A percentile compares a stretch with the other conserved stretches of the same genome.
These are phyloP conservation scores for Backusella tarrabulga DNA, from an alignment of 192 early-diverging fungal species.

Conservation along the genomic window DNA sequence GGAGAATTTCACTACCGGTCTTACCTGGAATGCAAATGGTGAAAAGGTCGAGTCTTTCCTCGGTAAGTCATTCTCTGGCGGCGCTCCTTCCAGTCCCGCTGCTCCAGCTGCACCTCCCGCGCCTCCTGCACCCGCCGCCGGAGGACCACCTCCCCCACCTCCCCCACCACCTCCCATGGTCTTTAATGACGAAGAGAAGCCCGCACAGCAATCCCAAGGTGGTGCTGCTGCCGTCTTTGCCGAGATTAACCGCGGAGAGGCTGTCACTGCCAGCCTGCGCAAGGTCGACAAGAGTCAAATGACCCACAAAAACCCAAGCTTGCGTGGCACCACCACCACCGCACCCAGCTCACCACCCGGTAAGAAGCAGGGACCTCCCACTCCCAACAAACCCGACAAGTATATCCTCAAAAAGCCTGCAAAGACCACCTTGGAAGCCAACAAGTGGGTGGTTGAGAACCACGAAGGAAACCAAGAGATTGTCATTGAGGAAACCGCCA, in stretches of 20 bases:
- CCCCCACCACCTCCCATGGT: slow-evolving; percentile 54
- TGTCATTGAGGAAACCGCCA: slow-evolving; percentile 76
- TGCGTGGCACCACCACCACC: slow-evolving; percentile 67
- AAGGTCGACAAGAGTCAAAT: slow-evolving; percentile 95
- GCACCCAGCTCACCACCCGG: background rate
- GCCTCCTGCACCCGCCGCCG: slow-evolving; percentile 42
- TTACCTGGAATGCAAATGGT: slow-evolving; percentile 90
- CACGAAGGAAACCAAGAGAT: slow-evolving; percentile 69
- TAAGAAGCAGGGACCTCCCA: slow-evolving; percentile 50
- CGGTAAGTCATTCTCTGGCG: slow-evolving; percentile 29
- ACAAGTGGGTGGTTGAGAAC: slow-evolving; percentile 96
- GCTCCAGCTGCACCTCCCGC: slow-evolving; percentile 39
- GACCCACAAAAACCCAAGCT: slow-evolving; percentile 97
- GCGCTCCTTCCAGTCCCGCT: slow-evolving; percentile 22
- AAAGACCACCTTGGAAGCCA: slow-evolving; percentile 78
- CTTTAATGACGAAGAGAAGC: slow-evolving; percentile 16
- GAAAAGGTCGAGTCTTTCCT: slow-evolving; percentile 46
- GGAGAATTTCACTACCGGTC: slow-evolving; percentile 82
- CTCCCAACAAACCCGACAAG: slow-evolving; percentile 54
- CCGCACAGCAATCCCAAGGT: slow-evolving; percentile 18
- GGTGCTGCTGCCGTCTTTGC: slow-evolving; percentile 74
- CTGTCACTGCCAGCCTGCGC: slow-evolving; percentile 74
- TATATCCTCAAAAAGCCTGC: slow-evolving; percentile 70
- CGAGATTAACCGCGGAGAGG: slow-evolving; percentile 79
- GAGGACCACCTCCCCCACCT: slow-evolving; percentile 52